Evolutionary conservation across 2,329 filamentous ascomycete genomes (phyloP).

Genomic region (Cordyceps tenuipes): DNA sequence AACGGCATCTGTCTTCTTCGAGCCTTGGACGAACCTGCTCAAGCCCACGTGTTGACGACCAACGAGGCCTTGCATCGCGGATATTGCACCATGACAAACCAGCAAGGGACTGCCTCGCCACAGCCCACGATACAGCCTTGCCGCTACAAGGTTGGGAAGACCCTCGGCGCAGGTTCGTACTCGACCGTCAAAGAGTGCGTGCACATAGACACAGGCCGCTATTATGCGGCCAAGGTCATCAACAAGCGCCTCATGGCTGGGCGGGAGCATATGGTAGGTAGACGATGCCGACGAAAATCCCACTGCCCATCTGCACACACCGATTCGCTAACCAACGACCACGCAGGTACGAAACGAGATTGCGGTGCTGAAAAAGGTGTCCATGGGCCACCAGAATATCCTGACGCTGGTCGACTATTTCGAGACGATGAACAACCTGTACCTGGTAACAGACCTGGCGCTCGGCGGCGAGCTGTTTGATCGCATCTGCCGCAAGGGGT

Average conservation of each 20-base stretch:
- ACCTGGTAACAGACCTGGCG: conserved; percentile 93
- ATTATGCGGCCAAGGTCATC: conserved; percentile 98
- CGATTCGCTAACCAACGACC: background rate
- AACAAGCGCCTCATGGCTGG: conserved; percentile 98
- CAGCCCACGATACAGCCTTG: conserved; percentile 78
- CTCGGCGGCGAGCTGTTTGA: conserved; percentile 96
- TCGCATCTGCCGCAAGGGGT: conserved; percentile 96
- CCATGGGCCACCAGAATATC: conserved; percentile 98
- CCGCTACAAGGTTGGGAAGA: conserved; percentile 98
- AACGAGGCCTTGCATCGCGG: background rate
- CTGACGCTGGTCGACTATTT: conserved; percentile 97
- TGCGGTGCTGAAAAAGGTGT: conserved; percentile 93
- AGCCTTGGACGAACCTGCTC: background rate
- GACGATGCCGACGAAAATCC: background rate
- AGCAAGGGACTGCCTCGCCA: conserved; percentile 19
- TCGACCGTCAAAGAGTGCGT: conserved; percentile 98
- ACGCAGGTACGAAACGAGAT: conserved; percentile 90
- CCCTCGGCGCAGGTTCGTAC: conserved; percentile 90
- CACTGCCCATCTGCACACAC: background rate
- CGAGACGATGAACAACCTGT: conserved; percentile 99
- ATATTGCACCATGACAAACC: conserved; percentile 18
- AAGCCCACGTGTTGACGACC: background rate
- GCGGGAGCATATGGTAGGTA: conserved; percentile 86
- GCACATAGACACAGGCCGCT: conserved; percentile 93
- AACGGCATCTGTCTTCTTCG: background rate